phyloP scores from a whole-genome alignment of 805 yeast species.

The Wickerhamomyces sydowiorum region DNA sequence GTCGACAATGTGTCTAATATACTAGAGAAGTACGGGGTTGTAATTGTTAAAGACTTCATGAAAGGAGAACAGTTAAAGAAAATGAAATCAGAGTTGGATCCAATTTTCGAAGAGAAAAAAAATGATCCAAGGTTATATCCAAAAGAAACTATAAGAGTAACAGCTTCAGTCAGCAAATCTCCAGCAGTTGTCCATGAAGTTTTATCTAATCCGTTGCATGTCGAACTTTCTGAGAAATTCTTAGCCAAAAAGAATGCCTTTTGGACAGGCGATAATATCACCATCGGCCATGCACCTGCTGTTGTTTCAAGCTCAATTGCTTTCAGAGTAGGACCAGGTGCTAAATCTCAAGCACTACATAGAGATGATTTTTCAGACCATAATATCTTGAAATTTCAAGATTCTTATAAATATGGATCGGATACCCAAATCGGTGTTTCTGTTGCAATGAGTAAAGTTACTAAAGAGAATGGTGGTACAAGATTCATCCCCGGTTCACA shows the following conservation, averaged over 20 bases:
- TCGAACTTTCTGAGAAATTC: constrained; percentile 16
- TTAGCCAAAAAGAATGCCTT: constrained; percentile 15
- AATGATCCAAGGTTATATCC: constrained; percentile 19
- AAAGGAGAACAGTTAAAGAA: constrained; percentile 5
- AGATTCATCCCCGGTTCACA: constrained; percentile 30
- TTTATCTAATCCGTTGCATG: constrained; percentile 13
- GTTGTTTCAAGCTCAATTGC: constrained; percentile 17
- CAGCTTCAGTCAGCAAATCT: constrained; percentile 15
- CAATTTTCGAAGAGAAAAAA: constrained; percentile 12
- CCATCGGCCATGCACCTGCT: constrained; percentile 18
- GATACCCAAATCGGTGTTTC: constrained; percentile 20
- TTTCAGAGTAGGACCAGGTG: constrained; percentile 24
- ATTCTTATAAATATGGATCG: constrained; percentile 14
- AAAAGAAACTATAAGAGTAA: constrained; percentile 13
- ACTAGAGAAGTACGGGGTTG: constrained; percentile 19
- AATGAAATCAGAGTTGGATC: constrained; percentile 13
- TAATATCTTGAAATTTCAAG: constrained; percentile 11
- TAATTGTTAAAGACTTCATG: constrained; percentile 14
- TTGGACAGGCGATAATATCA: constrained; percentile 18
- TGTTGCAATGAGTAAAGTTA: constrained; percentile 15
- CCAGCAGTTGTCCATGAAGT: constrained; percentile 13
- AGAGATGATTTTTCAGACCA: constrained; percentile 23
- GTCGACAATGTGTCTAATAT: constrained; percentile 6
- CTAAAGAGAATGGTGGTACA: constrained; percentile 25
- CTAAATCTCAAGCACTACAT: constrained; percentile 19